Conservation (phyloP, 768 basidiomycete species). For the Boletus barrowsii region DNA sequence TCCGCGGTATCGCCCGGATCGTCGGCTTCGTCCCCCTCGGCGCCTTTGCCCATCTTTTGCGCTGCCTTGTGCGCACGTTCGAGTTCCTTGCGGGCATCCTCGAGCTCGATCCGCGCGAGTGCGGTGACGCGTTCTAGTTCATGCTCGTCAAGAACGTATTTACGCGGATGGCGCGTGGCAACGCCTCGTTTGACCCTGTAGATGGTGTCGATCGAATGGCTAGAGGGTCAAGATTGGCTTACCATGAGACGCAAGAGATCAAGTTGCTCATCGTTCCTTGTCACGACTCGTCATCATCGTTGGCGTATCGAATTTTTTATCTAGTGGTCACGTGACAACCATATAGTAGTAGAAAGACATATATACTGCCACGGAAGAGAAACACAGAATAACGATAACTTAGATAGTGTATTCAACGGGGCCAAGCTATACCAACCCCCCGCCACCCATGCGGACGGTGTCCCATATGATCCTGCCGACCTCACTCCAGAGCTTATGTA, state of each 20-base stretch:
- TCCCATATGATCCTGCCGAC: slow-evolving; percentile 54
- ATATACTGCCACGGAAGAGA: background rate
- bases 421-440: slow-evolving; percentile 56
- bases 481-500: slow-evolving; percentile 50
- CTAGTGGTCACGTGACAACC: slow-evolving; percentile 15
- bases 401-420: background rate
- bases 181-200: slow-evolving; percentile 77
- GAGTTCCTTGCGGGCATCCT: slow-evolving; percentile 84
- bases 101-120: slow-evolving; percentile 82
- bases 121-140: slow-evolving; percentile 89
- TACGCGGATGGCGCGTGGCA: slow-evolving; percentile 68
- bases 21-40: slow-evolving; percentile 64
- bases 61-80: slow-evolving; percentile 78
- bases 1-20: slow-evolving; percentile 45
- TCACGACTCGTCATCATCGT: background rate
- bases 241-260: slow-evolving; percentile 71
- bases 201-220: background rate
- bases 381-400: slow-evolving; percentile 17
- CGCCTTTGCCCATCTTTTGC: slow-evolving; percentile 63
- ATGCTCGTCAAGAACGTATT: slow-evolving; percentile 86
- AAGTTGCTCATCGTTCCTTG: slow-evolving; percentile 58
- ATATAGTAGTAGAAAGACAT: background rate
- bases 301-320: slow-evolving; percentile 6
- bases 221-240: background rate
- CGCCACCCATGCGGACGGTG: slow-evolving; percentile 73